Evolutionary conservation across 352 stramenopile genomes (phyloP), one percentile per base, ranked within the genome.

Genomic region (Pythium folliculosum): DNA sequence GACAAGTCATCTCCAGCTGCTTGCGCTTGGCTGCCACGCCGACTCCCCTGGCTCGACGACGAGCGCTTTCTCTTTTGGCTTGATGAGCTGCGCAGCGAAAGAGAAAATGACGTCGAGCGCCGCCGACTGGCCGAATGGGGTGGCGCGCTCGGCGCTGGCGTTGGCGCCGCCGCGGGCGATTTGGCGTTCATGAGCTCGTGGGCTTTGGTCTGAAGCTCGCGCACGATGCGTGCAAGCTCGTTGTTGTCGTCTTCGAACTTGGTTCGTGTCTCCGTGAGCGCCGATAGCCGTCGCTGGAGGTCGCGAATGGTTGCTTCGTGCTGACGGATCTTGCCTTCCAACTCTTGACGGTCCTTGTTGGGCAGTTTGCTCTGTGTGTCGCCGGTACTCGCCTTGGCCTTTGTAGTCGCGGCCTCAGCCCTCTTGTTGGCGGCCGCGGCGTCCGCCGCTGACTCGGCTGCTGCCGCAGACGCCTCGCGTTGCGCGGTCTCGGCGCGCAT

Each of bases 241-340:
- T 67, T 69, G 67, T 91, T 90, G 54, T 91, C 83, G 7, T 58
- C 47, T 65, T 91, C 76, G 38, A 89, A 76, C 35, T 80, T 71
- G 25, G 72, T 65, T 10, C 75, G 75, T 13, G 61, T 64, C 16
- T 67, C 32, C 2, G 44, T 73, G 40, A 71, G 65, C 10, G 75
- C 63, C 16, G 52, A 44, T 14, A 81, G 52, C 19, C 61, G 65
- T 1, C 30, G 61, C 51, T 83, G 63, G 6, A 79, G 65, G 1
- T 73, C 75, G 0, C 64, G 57, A 30, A 81, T 69, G 17, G 71
- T 76, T 0, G 60, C 56, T 30, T 89, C 74, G 1, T 81, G 68
- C 10, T 78, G 55, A 17, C 75, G 52, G 8, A 85, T 51, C 44
- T 77, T 80, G 30, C 58, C 52, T 14, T 84, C 77, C n/a, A 89